Percentiles rank a stretch among this genome's conserved stretches.
phyloP scores from a whole-genome alignment of 441 rosid species.

The Gossypium schwendimanii region DNA sequence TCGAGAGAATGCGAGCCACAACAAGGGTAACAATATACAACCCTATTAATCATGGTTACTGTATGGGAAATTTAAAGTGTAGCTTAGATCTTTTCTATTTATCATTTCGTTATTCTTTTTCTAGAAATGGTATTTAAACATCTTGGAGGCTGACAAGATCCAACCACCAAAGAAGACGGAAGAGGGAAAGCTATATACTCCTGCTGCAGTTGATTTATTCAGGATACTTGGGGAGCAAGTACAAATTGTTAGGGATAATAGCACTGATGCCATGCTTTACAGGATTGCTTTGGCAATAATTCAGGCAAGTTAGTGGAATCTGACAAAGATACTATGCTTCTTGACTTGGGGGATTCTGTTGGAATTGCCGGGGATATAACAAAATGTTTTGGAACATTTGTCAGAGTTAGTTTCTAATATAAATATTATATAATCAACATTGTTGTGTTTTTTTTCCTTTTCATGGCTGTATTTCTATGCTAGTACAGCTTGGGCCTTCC shows the following conservation, averaged over 20 bases:
- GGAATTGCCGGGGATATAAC: neutral
- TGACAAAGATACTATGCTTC: neutral
- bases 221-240: slow-evolving; percentile 99
- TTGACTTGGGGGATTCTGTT: neutral
- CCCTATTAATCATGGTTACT: neutral
- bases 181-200: slow-evolving; percentile 96
- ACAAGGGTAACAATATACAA: slow-evolving; percentile 58
- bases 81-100: slow-evolving; percentile 8
- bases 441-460: neutral
- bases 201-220: slow-evolving; percentile 98
- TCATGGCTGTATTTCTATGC: neutral
- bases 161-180: slow-evolving; percentile 98
- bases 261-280: slow-evolving; percentile 95
- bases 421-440: neutral
- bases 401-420: neutral
- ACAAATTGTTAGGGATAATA: slow-evolving; percentile 95
- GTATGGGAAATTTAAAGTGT: neutral
- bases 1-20: slow-evolving; percentile 99
- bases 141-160: slow-evolving; percentile 91
- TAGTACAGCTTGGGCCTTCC: neutral
- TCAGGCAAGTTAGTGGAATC: slow-evolving; percentile 53
- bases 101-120: slow-evolving; percentile 18
- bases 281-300: slow-evolving; percentile 90
- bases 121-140: slow-evolving; percentile 97
- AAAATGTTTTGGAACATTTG: neutral